These are phyloP conservation scores for Gymnopilus dilepis DNA, from an alignment of 768 basidiomycete species.

Conservation along the genomic window DNA sequence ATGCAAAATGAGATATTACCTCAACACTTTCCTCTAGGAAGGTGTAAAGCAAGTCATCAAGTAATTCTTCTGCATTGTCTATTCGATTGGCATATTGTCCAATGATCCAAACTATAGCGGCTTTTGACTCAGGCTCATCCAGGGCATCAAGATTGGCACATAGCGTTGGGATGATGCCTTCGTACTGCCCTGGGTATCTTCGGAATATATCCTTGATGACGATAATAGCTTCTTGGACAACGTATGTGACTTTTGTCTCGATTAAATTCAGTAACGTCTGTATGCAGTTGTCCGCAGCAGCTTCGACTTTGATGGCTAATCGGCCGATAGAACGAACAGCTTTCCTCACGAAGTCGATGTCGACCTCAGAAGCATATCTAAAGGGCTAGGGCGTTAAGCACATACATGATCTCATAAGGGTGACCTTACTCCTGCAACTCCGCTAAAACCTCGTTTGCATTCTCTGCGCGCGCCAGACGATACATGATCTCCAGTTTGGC, in stretches of 20 bases:
- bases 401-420: slow-evolving; percentile 2
- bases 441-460: slow-evolving; percentile 89
- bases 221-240: slow-evolving; percentile 96
- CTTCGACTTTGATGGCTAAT: slow-evolving; percentile 95
- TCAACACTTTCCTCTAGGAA: slow-evolving; percentile 95
- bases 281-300: slow-evolving; percentile 90
- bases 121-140: slow-evolving; percentile 96
- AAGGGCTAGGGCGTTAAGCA: background rate
- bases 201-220: slow-evolving; percentile 99
- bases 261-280: slow-evolving; percentile 84
- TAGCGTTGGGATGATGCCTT: slow-evolving; percentile 91
- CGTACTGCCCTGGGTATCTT: slow-evolving; percentile 95
- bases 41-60: slow-evolving; percentile 88
- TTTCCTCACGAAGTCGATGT: slow-evolving; percentile 97
- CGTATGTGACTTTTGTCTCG: slow-evolving; percentile 93
- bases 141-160: slow-evolving; percentile 91
- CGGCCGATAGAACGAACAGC: slow-evolving; percentile 97
- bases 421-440: slow-evolving; percentile 88
- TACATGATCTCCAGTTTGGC: slow-evolving; percentile 99
- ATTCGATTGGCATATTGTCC: slow-evolving; percentile 97
- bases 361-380: slow-evolving; percentile 97
- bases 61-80: slow-evolving; percentile 92
- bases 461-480: slow-evolving; percentile 92
- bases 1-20: slow-evolving; percentile 48
- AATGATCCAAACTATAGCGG: slow-evolving; percentile 97